These are phyloP conservation scores for Nemania abortiva DNA, from an alignment of 2,329 filamentous ascomycete genomes.

Conservation along the genomic window DNA sequence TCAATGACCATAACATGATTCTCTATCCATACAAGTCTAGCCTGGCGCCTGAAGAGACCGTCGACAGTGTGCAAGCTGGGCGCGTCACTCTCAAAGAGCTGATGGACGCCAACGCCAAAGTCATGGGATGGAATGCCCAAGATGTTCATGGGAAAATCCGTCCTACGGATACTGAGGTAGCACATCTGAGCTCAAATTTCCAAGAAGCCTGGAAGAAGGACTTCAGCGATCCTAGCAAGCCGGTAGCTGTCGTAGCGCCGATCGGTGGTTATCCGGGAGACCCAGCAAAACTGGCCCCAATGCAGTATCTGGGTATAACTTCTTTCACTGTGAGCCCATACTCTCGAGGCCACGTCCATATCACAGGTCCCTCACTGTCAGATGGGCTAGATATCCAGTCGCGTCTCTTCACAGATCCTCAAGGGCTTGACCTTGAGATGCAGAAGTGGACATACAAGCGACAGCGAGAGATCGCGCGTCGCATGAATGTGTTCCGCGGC, in stretches of 20 bases:
- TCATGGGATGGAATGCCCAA: conserved; percentile 40
- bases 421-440: conserved; percentile 66
- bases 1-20: conserved; percentile 64
- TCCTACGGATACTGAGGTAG: conserved; percentile 40
- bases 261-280: conserved; percentile 2
- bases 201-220: conserved; percentile 41
- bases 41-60: conserved; percentile 36
- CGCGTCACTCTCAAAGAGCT: conserved; percentile 38
- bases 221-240: conserved; percentile 33
- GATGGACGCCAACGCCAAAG: too few relatives aligned
- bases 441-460: conserved; percentile 73
- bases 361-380: conserved; percentile 52
- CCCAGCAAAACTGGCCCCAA: not conserved
- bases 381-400: conserved; percentile 25
- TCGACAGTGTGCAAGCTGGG: conserved; percentile 30
- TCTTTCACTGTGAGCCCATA: conserved; percentile 68
- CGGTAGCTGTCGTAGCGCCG: conserved; percentile 3
- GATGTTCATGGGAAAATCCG: conserved; percentile 41
- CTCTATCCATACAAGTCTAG: conserved; percentile 57
- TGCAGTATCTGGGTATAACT: conserved; percentile 63
- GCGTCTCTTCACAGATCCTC: conserved; percentile 49
- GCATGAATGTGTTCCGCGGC: conserved; percentile 63
- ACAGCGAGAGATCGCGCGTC: conserved; percentile 67
- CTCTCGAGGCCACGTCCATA: conserved; percentile 69
- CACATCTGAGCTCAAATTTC: conserved; percentile 41